Base-by-base conservation (phyloP, 2,329 filamentous ascomycete genomes). In the Botryotinia narcissicola region DNA sequence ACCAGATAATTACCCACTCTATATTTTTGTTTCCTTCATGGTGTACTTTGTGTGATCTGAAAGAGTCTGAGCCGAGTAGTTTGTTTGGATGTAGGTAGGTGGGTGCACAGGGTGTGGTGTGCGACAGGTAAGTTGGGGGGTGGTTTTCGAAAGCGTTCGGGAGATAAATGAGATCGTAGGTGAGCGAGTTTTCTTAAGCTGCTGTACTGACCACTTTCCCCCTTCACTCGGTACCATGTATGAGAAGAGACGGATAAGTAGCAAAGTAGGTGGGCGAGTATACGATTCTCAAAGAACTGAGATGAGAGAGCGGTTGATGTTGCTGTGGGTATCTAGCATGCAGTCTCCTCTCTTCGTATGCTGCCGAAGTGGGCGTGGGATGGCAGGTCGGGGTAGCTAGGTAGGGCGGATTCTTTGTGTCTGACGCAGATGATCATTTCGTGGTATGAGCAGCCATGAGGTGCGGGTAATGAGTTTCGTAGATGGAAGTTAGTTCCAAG, bases 1-100 rank as follows among this genome's bases (percentile, higher is more conserved):
- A 79, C 78, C 78, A 81, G 80, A 80, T 60, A 79, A 81, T 81
- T 80, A 81, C 79, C 80, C 80, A 79, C 79, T 81, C 79, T 80
- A 81, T n/a, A 76, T 71, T 35, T 32, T 74, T 37, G 37, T 64
- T 62, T 35, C 25, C 29, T 29, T 44, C 10, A n/a, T 61, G 67
- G 44, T 35, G 32, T 35, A 40, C 32, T 29, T 44, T 51, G 22
- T 32, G 29, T 70, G 67, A 70, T 46, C 10, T 61, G 29, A 46
- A 46, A 60, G 54, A 37, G 44, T 20, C 18, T 70, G 40, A 44
- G 48, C 25, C 25, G 25, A 14, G n/a, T n/a, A 4, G 4, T 5
- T 51, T n/a, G 35, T 68, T 54, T 8, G 18, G 51, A 29, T 18
- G 51, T 54, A 29, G 51, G 51, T 54, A 14, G 25, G 48, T 18